A percentile compares a stretch with the other conserved stretches of the same genome.
phyloP scores from a whole-genome alignment of 768 basidiomycete genomes.

The Pulveroboletus sp. region DNA sequence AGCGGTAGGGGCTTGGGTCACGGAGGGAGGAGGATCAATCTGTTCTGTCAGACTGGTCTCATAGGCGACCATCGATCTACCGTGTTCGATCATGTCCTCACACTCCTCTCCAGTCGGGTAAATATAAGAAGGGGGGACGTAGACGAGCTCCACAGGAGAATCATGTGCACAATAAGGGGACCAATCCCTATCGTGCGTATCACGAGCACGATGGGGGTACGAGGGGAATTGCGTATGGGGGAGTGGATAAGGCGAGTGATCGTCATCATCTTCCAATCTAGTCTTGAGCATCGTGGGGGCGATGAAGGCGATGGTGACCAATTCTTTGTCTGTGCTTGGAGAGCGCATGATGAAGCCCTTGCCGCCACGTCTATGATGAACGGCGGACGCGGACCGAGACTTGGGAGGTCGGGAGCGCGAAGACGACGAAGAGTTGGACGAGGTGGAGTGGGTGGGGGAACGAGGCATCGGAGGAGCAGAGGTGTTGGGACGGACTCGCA shows the following conservation, averaged over 20 bases:
- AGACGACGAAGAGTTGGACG: slow-evolving; percentile 22
- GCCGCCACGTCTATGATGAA: slow-evolving; percentile 34
- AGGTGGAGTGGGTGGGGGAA: slow-evolving; percentile 39
- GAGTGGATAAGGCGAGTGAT: slow-evolving; percentile 11
- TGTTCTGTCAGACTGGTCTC: slow-evolving; percentile 11
- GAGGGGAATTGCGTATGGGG: slow-evolving; percentile 12
- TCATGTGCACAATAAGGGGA: slow-evolving; percentile 32
- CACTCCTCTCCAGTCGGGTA: slow-evolving; percentile 15
- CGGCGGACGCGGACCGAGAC: slow-evolving; percentile 19
- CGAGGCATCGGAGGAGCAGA: slow-evolving; percentile 22
- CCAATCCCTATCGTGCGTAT: slow-evolving; percentile 6
- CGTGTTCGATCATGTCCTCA: slow-evolving; percentile 20
- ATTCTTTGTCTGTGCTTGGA: slow-evolving; percentile 41
- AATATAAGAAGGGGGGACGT: slow-evolving; percentile 51
- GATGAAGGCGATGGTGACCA: slow-evolving; percentile 68
- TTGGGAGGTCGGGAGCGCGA: slow-evolving; percentile 28
- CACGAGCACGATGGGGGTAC: slow-evolving; percentile 3
- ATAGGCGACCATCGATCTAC: slow-evolving; percentile 18
- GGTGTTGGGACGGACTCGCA: slow-evolving; percentile 41
- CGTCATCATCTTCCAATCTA: slow-evolving; percentile 47
- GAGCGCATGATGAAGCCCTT: slow-evolving; percentile 40
- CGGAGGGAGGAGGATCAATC: slow-evolving; percentile 9
- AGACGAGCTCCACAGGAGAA: slow-evolving; percentile 66
- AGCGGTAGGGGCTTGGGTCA: not conserved
- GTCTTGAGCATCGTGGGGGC: slow-evolving; percentile 88